phyloP scores from a whole-genome alignment of 2,329 filamentous ascomycete genomes.

The Penicillium sp. region DNA sequence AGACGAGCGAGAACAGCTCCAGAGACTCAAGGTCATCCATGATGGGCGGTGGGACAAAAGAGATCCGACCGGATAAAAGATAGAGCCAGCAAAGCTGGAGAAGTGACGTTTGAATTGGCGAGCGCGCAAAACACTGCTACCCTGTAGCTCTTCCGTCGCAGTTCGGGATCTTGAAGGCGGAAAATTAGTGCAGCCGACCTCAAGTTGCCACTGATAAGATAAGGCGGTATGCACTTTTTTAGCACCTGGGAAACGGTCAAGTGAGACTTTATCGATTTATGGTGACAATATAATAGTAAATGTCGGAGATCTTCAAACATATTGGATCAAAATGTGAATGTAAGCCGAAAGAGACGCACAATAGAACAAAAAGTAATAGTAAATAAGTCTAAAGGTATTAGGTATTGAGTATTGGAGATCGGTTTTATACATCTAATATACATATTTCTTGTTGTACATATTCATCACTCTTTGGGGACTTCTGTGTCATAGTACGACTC shows the following conservation, averaged over 20 bases:
- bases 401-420: constrained; percentile 5
- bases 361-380: neutral
- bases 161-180: constrained; percentile 24
- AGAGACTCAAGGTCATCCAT: constrained; percentile 93
- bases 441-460: constrained; percentile 15
- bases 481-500: constrained; percentile 6
- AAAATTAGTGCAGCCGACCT: constrained; percentile 38
- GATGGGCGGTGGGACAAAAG: constrained; percentile 15
- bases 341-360: neutral
- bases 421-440: constrained; percentile 26
- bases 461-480: constrained; percentile 3
- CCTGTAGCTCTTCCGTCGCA: constrained; percentile 12
- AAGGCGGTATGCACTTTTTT: constrained; percentile 5
- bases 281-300: neutral
- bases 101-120: constrained; percentile 12
- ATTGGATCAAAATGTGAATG: neutral
- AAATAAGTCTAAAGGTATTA: neutral
- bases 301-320: neutral
- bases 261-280: neutral
- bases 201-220: constrained; percentile 37
- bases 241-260: neutral
- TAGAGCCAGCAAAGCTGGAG: neutral
- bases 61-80: neutral
- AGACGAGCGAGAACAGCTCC: constrained; percentile 90
- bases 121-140: constrained; percentile 25